Conservation (phyloP, 2,329 filamentous ascomycete genomes). For the Fusarium humuli region DNA sequence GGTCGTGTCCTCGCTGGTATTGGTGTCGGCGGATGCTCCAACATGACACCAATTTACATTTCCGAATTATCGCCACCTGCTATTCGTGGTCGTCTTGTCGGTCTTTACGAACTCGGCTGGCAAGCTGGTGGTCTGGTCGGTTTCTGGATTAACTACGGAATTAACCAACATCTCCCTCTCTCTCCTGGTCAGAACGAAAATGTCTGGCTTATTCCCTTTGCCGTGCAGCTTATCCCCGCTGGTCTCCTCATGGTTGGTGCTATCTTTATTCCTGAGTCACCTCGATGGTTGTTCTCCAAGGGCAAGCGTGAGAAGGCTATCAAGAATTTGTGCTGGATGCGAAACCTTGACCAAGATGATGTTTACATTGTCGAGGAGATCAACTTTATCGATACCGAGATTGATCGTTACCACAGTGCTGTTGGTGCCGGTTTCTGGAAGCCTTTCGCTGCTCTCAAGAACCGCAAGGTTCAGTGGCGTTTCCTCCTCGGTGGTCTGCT, state of each 20-base stretch:
- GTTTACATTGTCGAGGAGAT: constrained; percentile 80
- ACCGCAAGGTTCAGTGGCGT: constrained; percentile 72
- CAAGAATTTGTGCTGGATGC: constrained; percentile 72
- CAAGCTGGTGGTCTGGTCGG: constrained; percentile 73
- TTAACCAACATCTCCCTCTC: constrained; percentile 62
- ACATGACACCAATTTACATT: constrained; percentile 73
- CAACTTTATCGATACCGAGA: constrained; percentile 74
- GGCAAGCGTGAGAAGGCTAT: constrained; percentile 70
- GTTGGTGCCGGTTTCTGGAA: constrained; percentile 81
- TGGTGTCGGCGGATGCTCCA: constrained; percentile 71
- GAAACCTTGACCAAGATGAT: constrained; percentile 66
- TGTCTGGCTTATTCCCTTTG: constrained; percentile 75
- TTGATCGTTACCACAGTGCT: constrained; percentile 71
- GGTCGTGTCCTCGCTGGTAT: constrained; percentile 73
- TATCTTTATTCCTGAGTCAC: constrained; percentile 73
- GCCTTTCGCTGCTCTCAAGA: constrained; percentile 70
- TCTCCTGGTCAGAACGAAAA: constrained; percentile 51
- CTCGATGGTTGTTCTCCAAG: constrained; percentile 75
- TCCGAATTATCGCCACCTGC: constrained; percentile 71
- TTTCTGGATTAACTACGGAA: constrained; percentile 75
- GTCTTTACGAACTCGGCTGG: constrained; percentile 75
- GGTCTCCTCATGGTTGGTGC: constrained; percentile 70
- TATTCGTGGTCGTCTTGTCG: constrained; percentile 72
- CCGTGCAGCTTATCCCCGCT: constrained; percentile 74
- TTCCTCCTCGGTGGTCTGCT: constrained; percentile 79